Base-by-base conservation (phyloP, 2,329 filamentous ascomycete species). In the Aspergillus pseudoviridinutans region DNA sequence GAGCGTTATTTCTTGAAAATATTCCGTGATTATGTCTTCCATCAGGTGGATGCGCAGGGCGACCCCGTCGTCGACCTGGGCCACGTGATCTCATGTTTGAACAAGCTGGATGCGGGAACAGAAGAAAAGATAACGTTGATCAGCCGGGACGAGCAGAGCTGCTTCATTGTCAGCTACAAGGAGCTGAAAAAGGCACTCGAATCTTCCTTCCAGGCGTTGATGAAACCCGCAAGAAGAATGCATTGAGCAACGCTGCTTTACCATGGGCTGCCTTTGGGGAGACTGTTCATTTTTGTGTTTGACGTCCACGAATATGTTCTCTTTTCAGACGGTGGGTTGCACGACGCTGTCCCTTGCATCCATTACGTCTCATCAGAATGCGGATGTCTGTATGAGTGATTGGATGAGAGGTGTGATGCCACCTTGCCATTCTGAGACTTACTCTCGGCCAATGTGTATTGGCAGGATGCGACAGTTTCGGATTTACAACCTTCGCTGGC, bases 21-120 rank as follows among this genome's bases (percentile, higher is more conserved):
- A 8, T 97, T 97, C 80, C 86, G 94, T 51, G 94, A 99, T 75
- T 97, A 95, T 67, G 91, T 97, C 44, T 99, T 97, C 76, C 94
- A 99, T 73, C 92, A 96, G 69, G 92, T 97, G 12, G 92, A 97
- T 71, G 83, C 85, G 29, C 86, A 91, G 57, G 92, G 91, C 14
- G 88, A 90, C 54, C 89, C 94, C 0, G 88, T 92, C 1, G 81
- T 96, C 4, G 90, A 97, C 70, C 79, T 97, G 57, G 93, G 89
- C 3, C 92, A 97, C 76, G 91, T 97, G 62, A 74, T 99, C 49
- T 84, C 83, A 27, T 93, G 89, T 69, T 76, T 99, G 64, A 97
- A 95, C 77, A 97, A 96, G 72, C 80, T 99, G 54, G 94, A 99
- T 75, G 90, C 91, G 0, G 94, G 92, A 0, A 85, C 85, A 2